phyloP scores from a whole-genome alignment of 441 rosid genomes.

The Rhodomyrtus psidioides region DNA sequence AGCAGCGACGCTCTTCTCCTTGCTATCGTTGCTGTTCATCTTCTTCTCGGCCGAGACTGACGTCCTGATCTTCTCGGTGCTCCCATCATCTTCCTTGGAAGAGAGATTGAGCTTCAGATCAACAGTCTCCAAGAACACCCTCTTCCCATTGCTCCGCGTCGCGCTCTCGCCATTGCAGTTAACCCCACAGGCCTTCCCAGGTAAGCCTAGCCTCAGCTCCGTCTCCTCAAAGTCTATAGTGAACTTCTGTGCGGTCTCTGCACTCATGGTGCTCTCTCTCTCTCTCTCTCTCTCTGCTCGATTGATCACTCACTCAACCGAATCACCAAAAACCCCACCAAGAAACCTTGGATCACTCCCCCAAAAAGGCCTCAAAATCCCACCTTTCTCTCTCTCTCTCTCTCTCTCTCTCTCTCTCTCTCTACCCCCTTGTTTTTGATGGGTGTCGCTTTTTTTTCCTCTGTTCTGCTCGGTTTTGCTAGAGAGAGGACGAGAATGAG shows the following conservation, averaged over 20 bases:
- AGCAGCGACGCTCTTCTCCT: slow-evolving; percentile 29
- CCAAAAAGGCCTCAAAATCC: not conserved
- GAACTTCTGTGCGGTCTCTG: slow-evolving; percentile 8
- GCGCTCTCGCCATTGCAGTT: slow-evolving; percentile 16
- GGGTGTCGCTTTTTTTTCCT: not conserved
- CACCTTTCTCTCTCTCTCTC: not conserved
- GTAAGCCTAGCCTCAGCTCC: slow-evolving; percentile 69
- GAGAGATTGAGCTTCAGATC: slow-evolving; percentile 87
- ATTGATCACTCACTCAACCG: not conserved
- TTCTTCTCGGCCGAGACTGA: slow-evolving; percentile 16
- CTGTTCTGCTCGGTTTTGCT: not conserved
- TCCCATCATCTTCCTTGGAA: slow-evolving; percentile 4
- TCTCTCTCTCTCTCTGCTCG: not conserved
- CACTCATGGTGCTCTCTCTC: not conserved
- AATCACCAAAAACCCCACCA: not conserved
- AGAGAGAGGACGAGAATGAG: not conserved
- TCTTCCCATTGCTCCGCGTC: slow-evolving; percentile 41
- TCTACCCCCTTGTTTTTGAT: not conserved
- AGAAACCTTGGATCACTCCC: not conserved
- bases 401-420: not conserved
- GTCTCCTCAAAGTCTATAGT: slow-evolving; percentile 72
- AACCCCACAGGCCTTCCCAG: slow-evolving; percentile 26
- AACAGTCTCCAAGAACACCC: slow-evolving; percentile 78
- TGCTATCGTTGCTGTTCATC: not conserved
- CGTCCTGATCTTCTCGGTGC: not conserved